phyloP scores from a whole-genome alignment of 306 rosid genomes.

The Adenanthera pavonina region DNA sequence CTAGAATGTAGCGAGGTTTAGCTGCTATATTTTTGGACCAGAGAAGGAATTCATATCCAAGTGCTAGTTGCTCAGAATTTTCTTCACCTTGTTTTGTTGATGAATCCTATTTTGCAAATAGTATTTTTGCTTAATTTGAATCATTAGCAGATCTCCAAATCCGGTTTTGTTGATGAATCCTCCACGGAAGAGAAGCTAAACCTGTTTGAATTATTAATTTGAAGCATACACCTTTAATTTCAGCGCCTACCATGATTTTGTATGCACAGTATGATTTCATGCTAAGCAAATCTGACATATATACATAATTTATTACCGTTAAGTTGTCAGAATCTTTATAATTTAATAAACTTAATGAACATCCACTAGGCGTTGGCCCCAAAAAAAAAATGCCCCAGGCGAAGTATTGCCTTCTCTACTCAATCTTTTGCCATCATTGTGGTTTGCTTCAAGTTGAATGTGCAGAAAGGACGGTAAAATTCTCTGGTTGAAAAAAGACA shows the following conservation, averaged over 20 bases:
- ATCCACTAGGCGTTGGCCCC: too few relatives aligned
- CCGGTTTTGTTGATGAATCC: not conserved
- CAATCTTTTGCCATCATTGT: conserved; percentile 12
- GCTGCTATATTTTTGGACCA: not conserved
- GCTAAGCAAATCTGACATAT: not conserved
- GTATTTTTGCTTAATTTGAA: not conserved
- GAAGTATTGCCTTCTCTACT: conserved; percentile 4
- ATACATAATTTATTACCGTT: not conserved
- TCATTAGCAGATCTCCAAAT: not conserved
- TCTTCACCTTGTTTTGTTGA: conserved; percentile 6
- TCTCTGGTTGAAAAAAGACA: not conserved
- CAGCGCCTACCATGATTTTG: too few relatives aligned
- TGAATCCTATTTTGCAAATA: not conserved
- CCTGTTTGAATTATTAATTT: not conserved
- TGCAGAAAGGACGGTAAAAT: not conserved
- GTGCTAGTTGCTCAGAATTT: conserved; percentile 13
- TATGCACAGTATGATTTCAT: not conserved
- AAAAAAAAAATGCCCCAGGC: not conserved
- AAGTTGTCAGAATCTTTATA: not conserved
- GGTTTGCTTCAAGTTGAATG: conserved; percentile 24
- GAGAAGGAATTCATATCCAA: not conserved
- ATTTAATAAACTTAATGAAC: not conserved
- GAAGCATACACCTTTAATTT: too few relatives aligned
- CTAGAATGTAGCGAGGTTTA: not conserved
- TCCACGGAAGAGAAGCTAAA: not conserved